phyloP scores from a whole-genome alignment of 208 protist species.

The Trypanosoma lewisi region DNA sequence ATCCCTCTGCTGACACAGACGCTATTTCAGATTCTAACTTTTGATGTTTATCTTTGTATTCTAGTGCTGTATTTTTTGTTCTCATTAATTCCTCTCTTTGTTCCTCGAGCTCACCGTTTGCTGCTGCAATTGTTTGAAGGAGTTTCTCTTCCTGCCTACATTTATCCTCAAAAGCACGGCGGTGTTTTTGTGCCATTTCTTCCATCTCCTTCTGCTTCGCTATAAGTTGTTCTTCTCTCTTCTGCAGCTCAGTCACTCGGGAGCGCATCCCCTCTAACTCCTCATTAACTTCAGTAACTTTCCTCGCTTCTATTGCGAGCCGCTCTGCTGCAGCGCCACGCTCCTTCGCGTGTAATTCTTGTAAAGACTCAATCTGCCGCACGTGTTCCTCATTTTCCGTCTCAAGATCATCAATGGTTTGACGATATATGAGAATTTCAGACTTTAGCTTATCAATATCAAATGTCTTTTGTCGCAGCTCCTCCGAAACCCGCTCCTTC shows the following conservation, averaged over 20 bases:
- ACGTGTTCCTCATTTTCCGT: conserved; percentile 82
- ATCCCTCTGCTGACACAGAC: neutral
- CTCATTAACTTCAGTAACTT: conserved; percentile 30
- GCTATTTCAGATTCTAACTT: conserved; percentile 3
- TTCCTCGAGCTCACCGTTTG: conserved; percentile 19
- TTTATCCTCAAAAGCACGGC: conserved; percentile 73
- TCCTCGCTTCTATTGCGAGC: conserved; percentile 49
- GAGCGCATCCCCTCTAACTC: conserved; percentile 18
- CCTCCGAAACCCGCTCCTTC: conserved; percentile 45
- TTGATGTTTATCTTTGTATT: neutral
- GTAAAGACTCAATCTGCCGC: conserved; percentile 74
- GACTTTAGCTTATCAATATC: conserved; percentile 85
- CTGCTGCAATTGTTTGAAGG: conserved; percentile 20
- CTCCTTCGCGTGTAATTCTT: conserved; percentile 55
- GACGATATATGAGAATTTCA: conserved; percentile 84
- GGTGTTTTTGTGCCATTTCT: conserved; percentile 47
- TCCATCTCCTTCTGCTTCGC: conserved; percentile 39
- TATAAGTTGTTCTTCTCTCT: conserved; percentile 24
- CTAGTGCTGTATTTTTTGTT: neutral
- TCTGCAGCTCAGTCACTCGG: neutral
- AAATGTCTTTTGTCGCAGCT: conserved; percentile 39
- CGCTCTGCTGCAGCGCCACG: conserved; percentile 42
- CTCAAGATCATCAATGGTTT: conserved; percentile 81
- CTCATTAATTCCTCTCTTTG: conserved; percentile 2
- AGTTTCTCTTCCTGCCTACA: conserved; percentile 52